phyloP scores from a whole-genome alignment of 2,329 filamentous ascomycete species.

The Lasiodiplodia theobromae region DNA sequence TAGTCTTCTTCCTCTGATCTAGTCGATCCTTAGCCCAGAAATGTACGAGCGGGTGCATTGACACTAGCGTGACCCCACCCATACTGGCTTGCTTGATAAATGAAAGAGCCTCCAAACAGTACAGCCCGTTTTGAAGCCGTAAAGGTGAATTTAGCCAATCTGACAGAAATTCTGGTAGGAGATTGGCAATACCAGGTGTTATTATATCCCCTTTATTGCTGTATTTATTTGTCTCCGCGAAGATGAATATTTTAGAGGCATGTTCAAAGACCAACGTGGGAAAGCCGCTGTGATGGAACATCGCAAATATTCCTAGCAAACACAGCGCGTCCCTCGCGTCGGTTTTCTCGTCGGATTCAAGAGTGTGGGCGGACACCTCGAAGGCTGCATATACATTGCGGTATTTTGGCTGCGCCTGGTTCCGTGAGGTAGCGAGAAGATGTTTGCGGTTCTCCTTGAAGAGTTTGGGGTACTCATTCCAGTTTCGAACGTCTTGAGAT shows the following conservation, averaged over 20 bases:
- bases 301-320: slow-evolving; percentile 37
- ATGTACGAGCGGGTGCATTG: slow-evolving; percentile 48
- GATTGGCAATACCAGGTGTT: background rate
- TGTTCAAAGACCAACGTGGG: background rate
- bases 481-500: background rate
- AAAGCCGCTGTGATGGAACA: slow-evolving; percentile 36
- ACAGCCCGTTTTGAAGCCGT: background rate
- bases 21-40: slow-evolving; percentile 45
- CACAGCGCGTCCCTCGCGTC: slow-evolving; percentile 35
- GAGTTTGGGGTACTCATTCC: background rate
- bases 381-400: background rate
- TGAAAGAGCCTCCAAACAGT: background rate
- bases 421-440: background rate
- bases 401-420: background rate
- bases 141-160: background rate
- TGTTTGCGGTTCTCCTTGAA: background rate
- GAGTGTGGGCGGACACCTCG: background rate
- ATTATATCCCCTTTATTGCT: background rate
- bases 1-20: slow-evolving; percentile 32
- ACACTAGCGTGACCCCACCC: slow-evolving; percentile 18
- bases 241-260: slow-evolving; percentile 31
- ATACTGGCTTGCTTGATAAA: background rate
- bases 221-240: background rate
- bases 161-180: background rate
- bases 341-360: background rate